Conservation (phyloP, 371 early-diverging fungal species). For the Paraphysoderma sedebokerense region DNA sequence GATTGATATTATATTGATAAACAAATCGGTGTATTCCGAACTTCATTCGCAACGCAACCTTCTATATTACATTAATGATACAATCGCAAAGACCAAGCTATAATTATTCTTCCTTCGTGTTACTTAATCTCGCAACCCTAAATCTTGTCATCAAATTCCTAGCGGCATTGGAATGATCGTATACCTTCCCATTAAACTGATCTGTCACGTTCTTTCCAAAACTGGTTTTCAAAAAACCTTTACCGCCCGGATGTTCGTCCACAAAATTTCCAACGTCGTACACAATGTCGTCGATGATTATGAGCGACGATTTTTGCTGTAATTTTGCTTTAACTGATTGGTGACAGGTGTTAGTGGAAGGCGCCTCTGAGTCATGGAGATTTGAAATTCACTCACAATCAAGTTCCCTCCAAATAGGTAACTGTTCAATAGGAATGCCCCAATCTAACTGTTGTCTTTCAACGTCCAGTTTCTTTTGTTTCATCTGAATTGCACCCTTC, state of each 20-base stretch:
- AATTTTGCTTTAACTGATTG: too few relatives aligned
- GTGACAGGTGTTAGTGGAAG: too few relatives aligned
- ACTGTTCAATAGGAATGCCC: neutral
- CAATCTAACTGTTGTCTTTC: neutral
- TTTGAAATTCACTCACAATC: too few relatives aligned
- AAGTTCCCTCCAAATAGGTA: neutral
- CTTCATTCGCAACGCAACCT: too few relatives aligned
- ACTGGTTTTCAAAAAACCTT: conserved; percentile 45
- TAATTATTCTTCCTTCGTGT: too few relatives aligned
- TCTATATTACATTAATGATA: too few relatives aligned
- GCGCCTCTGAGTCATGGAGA: too few relatives aligned
- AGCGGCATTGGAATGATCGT: conserved; percentile 39
- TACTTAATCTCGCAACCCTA: conserved; percentile 19
- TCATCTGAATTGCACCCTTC: neutral
- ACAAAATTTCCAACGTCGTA: conserved; percentile 81
- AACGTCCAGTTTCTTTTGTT: neutral
- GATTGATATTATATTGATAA: too few relatives aligned
- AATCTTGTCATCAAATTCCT: conserved; percentile 16
- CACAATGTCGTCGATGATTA: conserved; percentile 71
- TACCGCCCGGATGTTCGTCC: conserved; percentile 82
- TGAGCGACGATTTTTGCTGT: too few relatives aligned
- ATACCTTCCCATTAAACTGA: conserved; percentile 75
- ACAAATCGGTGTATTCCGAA: too few relatives aligned
- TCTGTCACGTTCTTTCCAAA: conserved; percentile 74
- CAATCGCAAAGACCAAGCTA: too few relatives aligned